phyloP scores from a whole-genome alignment of 768 basidiomycete genomes.

The Boletus rufocinnamomeus region DNA sequence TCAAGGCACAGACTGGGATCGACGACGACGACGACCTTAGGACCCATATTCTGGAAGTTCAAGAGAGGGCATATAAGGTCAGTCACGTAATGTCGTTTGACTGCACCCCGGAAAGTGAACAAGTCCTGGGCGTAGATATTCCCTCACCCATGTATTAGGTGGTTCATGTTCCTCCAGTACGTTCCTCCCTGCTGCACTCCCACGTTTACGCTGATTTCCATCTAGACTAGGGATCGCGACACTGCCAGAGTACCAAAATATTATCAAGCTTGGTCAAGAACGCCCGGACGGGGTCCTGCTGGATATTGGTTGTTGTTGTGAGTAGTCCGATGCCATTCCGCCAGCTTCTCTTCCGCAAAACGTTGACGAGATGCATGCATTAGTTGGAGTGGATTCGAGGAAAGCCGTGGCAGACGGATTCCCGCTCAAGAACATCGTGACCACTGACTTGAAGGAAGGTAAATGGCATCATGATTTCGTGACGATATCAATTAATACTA shows the following conservation, averaged over 20 bases:
- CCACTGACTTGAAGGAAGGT: too few relatives aligned
- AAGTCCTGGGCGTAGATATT: constrained; percentile 17
- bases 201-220: background rate
- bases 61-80: constrained; percentile 2
- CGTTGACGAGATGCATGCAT: background rate
- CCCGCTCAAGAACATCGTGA: too few relatives aligned
- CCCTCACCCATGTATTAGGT: constrained; percentile 32
- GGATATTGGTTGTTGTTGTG: too few relatives aligned
- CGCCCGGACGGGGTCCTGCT: too few relatives aligned
- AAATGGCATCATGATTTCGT: background rate
- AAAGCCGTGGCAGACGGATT: too few relatives aligned
- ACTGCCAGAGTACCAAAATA: constrained; percentile 19
- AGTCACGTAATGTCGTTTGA: background rate
- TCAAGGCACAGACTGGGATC: constrained; percentile 37
- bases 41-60: constrained; percentile 33
- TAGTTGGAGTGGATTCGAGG: too few relatives aligned
- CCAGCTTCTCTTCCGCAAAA: background rate
- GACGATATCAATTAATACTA: background rate
- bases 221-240: constrained; percentile 15
- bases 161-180: constrained; percentile 29
- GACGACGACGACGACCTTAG: constrained; percentile 28
- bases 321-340: too few relatives aligned
- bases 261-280: too few relatives aligned
- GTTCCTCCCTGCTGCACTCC: background rate
- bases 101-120: background rate